A percentile compares a stretch with the other conserved stretches of the same genome.
Conservation (phyloP, 164 flowering plant species). For the Nymphaea colorata region DNA sequence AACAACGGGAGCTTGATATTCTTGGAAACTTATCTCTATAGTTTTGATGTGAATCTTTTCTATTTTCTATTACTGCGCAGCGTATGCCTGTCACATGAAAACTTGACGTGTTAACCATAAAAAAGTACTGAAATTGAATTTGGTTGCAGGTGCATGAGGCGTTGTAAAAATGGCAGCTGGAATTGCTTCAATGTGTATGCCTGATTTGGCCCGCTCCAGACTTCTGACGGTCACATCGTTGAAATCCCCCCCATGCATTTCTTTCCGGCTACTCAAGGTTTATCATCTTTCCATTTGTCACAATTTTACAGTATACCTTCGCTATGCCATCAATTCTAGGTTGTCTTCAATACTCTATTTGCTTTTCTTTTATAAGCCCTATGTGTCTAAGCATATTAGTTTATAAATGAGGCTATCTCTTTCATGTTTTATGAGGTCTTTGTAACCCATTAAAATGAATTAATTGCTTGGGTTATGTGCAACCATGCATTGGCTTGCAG, state of each 20-base stretch:
- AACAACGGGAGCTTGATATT: no score
- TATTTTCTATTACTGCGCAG: no score
- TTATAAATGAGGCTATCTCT: background rate
- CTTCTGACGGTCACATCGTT: background rate
- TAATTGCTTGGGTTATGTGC: background rate
- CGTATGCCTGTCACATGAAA: no score
- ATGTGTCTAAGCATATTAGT: background rate
- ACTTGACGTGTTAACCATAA: no score
- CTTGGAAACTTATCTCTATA: no score
- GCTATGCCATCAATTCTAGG: background rate
- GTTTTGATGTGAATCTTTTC: no score
- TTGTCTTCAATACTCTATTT: background rate
- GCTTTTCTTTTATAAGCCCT: background rate
- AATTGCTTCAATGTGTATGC: background rate
- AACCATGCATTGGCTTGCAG: background rate
- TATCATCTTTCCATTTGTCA: background rate
- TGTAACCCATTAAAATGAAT: no score
- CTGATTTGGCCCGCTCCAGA: background rate
- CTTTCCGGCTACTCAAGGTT: background rate
- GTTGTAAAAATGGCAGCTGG: background rate
- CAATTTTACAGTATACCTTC: background rate
- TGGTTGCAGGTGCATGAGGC: background rate
- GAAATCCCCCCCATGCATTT: background rate
- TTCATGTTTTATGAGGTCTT: background rate
- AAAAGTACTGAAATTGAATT: background rate